Evolutionary conservation across 768 basidiomycete species (phyloP).

Genomic region (Hirschioporus abietinus): DNA sequence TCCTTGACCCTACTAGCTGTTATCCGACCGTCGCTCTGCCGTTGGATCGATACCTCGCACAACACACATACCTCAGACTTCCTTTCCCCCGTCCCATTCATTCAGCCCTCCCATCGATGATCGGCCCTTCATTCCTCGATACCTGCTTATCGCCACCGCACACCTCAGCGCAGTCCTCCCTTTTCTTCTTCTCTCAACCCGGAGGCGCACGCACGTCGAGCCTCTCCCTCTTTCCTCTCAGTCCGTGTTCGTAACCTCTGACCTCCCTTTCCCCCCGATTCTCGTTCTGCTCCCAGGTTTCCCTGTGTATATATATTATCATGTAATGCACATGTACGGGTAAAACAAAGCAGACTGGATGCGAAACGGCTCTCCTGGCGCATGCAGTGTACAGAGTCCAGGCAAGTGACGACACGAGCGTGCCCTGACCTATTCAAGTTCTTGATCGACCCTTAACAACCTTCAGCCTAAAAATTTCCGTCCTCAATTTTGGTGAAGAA

Average conservation of each 20-base stretch:
- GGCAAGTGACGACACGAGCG: neutral
- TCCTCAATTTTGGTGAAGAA: neutral
- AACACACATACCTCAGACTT: neutral
- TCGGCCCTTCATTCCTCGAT: neutral
- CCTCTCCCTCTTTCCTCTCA: too few relatives aligned
- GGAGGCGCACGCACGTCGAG: too few relatives aligned
- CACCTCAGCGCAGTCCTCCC: too few relatives aligned
- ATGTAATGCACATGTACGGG: neutral
- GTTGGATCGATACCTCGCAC: slow-evolving; percentile 2
- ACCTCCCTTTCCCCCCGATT: neutral
- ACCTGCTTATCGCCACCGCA: neutral
- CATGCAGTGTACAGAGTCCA: too few relatives aligned
- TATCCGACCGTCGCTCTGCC: slow-evolving; percentile 3
- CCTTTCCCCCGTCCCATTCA: neutral
- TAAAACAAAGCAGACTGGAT: neutral
- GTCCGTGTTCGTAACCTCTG: neutral
- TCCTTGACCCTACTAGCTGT: neutral
- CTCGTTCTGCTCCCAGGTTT: neutral
- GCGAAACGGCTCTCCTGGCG: too few relatives aligned
- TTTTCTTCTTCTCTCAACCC: too few relatives aligned
- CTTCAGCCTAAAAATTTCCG: neutral
- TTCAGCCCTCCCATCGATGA: neutral
- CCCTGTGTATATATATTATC: neutral
- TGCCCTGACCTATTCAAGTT: neutral
- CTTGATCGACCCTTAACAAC: neutral